Base-by-base conservation (phyloP, 768 basidiomycete species). In the Lentinus tigrinus region DNA sequence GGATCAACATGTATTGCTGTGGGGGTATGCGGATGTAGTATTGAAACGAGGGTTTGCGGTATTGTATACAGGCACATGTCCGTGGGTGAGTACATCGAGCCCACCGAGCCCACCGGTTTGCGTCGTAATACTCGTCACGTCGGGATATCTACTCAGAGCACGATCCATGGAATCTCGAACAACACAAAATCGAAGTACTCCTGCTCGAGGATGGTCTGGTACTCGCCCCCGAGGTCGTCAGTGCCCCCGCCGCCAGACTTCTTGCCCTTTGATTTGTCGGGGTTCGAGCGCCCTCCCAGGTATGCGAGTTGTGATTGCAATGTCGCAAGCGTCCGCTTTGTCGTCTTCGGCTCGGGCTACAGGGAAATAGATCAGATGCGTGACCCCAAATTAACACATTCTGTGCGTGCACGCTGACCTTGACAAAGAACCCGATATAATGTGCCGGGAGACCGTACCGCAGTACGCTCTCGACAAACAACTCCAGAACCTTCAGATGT, bases 161-260 rank as follows among this genome's bases (percentile, higher is more conserved):
- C 75, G 64, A 97, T 90, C 89, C 91, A 94, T 31, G 93, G 93
- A 52, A 99, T 83, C 72, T 98, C 96, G 69, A 88, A 95, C 68
- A 96, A 70, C 23, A 98, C 93, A 67, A 98, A 99, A 73, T 96
- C 93, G 70, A 89, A 94, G 70, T 90, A 91, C 72, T 99, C 96
- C 71, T 95, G 91, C 69, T 99, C 97, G 80, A 99, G 83, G 37
- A 99, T 75, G 13, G 85, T 83, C 70, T 94, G 91, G 71, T 91
- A 99, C 72, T 99, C 96, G 62, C 95, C 96, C 14, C 83, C 80
- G 55, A 93, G 88, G 26, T 94, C 92, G 5, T 89, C 87, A 43
- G 74, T 77, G 7, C 72, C 50, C 21, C 60, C 55, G 7, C 72
- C 50, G 27, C 60, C 55, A n/a, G 44, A 53, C n/a, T 76, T 71